Conservation (phyloP, 2,329 filamentous ascomycete species). For the Fusarium vanettenii region DNA sequence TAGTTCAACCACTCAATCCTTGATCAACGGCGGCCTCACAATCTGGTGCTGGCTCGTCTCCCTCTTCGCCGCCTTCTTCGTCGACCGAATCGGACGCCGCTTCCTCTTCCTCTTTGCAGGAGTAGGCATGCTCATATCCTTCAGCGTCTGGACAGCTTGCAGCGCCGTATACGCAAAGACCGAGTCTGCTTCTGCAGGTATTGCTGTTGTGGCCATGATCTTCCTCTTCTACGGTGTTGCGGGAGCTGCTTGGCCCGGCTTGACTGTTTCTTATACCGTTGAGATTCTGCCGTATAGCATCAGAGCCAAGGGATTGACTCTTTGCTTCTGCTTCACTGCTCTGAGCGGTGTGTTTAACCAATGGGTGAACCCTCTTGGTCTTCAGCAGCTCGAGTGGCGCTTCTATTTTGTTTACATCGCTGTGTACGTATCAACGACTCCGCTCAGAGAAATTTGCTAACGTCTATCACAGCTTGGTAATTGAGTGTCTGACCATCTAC, state of each 20-base stretch:
- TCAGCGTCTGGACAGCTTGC: slow-evolving; percentile 39
- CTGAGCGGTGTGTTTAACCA: slow-evolving; percentile 41
- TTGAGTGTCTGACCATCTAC: slow-evolving; percentile 40
- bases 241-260: slow-evolving; percentile 37
- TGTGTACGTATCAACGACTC: slow-evolving; percentile 15
- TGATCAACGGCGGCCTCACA: slow-evolving; percentile 41
- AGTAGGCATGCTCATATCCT: slow-evolving; percentile 39
- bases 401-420: slow-evolving; percentile 42
- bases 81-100: slow-evolving; percentile 37
- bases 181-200: slow-evolving; percentile 25
- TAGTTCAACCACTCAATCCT: slow-evolving; percentile 36
- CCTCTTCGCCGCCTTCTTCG: slow-evolving; percentile 38
- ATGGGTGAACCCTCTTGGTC: slow-evolving; percentile 40
- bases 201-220: slow-evolving; percentile 41
- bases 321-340: slow-evolving; percentile 41
- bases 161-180: slow-evolving; percentile 41
- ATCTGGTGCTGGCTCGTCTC: slow-evolving; percentile 42
- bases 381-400: slow-evolving; percentile 34
- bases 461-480: slow-evolving; percentile 11
- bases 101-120: slow-evolving; percentile 38
- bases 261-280: slow-evolving; percentile 40
- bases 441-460: accelerated
- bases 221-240: slow-evolving; percentile 42
- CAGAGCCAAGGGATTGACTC: slow-evolving; percentile 39
- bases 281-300: slow-evolving; percentile 41